These are phyloP conservation scores for Fusarium austroafricanum DNA, from an alignment of 2,329 filamentous ascomycete species.

Conservation along the genomic window DNA sequence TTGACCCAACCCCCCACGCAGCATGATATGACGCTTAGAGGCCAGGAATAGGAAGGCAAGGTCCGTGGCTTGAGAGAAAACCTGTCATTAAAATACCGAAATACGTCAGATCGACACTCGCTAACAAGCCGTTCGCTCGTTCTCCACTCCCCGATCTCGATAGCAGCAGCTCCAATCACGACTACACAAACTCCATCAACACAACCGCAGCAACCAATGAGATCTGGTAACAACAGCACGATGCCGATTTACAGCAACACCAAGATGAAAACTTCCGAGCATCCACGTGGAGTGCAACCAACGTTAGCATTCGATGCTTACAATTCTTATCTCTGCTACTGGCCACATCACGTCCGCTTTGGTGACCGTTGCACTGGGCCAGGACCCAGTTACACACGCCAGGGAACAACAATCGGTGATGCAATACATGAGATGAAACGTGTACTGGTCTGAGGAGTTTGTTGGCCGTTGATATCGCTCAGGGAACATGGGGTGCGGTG, in stretches of 20 bases:
- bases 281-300: constrained; percentile 23
- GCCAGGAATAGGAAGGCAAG: neutral
- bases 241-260: constrained; percentile 2
- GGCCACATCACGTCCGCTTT: constrained; percentile 34
- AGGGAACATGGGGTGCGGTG: neutral
- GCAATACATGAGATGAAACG: constrained; percentile 21
- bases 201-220: constrained; percentile 18
- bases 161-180: constrained; percentile 18
- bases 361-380: constrained; percentile 3
- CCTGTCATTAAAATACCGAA: neutral
- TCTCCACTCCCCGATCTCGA: constrained; percentile 11
- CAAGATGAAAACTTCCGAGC: neutral
- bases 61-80: neutral
- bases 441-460: constrained; percentile 8
- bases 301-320: constrained; percentile 34
- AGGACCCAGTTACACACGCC: neutral
- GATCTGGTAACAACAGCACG: constrained; percentile 6
- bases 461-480: constrained; percentile 15
- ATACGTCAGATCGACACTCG: neutral
- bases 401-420: constrained; percentile 13
- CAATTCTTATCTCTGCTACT: constrained; percentile 18
- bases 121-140: neutral
- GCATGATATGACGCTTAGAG: neutral
- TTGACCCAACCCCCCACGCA: neutral
- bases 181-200: neutral